Conservation (phyloP, 1,284 basidiomycete genomes). For the Boletus albobrunnescens region DNA sequence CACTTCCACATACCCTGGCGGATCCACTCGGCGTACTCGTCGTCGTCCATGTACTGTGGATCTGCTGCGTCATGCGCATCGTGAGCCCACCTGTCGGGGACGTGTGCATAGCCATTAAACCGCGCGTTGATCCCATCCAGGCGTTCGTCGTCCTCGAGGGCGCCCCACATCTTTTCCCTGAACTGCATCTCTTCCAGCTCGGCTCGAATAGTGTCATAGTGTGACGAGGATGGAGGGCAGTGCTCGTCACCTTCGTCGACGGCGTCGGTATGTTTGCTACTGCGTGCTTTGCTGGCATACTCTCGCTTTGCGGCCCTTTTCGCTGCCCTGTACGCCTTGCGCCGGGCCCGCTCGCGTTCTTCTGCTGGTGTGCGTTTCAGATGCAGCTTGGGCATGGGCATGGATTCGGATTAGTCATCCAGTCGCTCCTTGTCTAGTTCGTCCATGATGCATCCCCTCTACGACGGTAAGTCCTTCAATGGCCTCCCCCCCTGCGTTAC, state of each 20-base stretch:
- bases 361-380: slow-evolving; percentile 71
- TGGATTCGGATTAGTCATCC: slow-evolving; percentile 10
- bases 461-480: slow-evolving; percentile 23
- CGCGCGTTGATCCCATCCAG: slow-evolving; percentile 58
- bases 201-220: slow-evolving; percentile 48
- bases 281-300: background rate
- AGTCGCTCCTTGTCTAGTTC: background rate
- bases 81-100: slow-evolving; percentile 55
- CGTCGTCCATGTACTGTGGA: slow-evolving; percentile 70
- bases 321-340: slow-evolving; percentile 43
- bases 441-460: slow-evolving; percentile 23
- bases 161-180: slow-evolving; percentile 65
- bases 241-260: too few species aligned
- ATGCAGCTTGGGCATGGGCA: background rate
- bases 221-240: slow-evolving; percentile 16
- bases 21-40: slow-evolving; percentile 80
- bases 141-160: slow-evolving; percentile 65
- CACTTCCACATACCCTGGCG: slow-evolving; percentile 76
- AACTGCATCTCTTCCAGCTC: slow-evolving; percentile 62
- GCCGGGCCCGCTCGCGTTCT: slow-evolving; percentile 49
- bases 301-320: slow-evolving; percentile 26
- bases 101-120: slow-evolving; percentile 62
- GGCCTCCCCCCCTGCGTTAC: background rate
- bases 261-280: background rate
- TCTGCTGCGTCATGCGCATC: slow-evolving; percentile 45